phyloP scores from a whole-genome alignment of 2,329 filamentous ascomycete species.

The Colletotrichum agaves region DNA sequence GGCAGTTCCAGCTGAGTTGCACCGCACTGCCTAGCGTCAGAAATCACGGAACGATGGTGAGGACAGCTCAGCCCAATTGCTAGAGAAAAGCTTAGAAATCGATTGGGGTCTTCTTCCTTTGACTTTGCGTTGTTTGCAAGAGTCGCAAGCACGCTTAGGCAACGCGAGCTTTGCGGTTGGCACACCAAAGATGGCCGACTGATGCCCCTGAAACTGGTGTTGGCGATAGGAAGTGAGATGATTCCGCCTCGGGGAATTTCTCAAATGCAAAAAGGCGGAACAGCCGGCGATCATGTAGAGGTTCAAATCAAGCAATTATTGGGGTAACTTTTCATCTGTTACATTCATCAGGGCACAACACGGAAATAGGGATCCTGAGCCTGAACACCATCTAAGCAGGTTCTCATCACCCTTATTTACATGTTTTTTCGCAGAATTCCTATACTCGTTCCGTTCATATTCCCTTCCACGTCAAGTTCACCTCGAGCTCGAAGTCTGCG shows the following conservation, averaged over 20 bases:
- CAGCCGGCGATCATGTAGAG: neutral
- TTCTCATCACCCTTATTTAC: too few species aligned
- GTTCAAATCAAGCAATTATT: too few species aligned
- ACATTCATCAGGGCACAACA: too few species aligned
- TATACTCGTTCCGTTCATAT: neutral
- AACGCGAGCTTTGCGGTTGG: neutral
- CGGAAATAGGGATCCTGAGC: too few species aligned
- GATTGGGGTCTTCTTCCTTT: neutral
- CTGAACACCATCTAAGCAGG: too few species aligned
- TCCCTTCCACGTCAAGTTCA: neutral
- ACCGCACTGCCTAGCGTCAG: neutral
- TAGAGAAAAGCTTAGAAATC: neutral
- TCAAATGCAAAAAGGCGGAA: too few species aligned
- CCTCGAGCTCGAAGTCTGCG: neutral
- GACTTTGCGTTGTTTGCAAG: neutral
- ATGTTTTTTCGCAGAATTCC: too few species aligned
- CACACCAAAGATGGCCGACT: too few species aligned
- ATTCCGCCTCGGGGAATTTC: neutral
- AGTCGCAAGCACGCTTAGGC: neutral
- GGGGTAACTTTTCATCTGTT: too few species aligned
- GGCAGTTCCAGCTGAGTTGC: conserved; percentile 2
- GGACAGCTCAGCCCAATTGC: neutral
- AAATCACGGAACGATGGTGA: neutral
- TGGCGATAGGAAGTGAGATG: neutral
- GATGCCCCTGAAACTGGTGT: too few species aligned